Evolutionary conservation across 768 basidiomycete genomes (phyloP), one percentile per base, ranked within the genome.

Genomic region (Daedaleopsis sinensis): DNA sequence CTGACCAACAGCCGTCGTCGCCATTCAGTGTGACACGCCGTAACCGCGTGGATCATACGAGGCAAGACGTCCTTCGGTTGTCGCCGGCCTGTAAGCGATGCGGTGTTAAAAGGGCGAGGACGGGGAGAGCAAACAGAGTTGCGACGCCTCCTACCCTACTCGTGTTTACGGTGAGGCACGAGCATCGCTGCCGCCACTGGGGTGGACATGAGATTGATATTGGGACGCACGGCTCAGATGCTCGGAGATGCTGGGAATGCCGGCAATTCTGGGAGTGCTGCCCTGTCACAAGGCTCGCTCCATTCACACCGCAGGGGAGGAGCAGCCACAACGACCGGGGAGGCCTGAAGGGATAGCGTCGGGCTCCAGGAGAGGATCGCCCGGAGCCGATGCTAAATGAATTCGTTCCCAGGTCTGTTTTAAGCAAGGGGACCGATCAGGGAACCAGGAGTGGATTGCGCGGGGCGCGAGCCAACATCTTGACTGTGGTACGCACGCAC

Each of bases 111-210:
- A 50, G 37, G 35, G 55, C 27, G 27, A 32, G 7, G 43, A 54
- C 59, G 47, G 38, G 50, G 55, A 49, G 21, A 44, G 19, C 24
- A 27, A 38, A 55, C 52, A 56, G 35, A 52, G 48, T 48, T 55
- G 62, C 60, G 61, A 66, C 50, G 66, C 66, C 57, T 57, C 37
- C 36, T 48, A 47, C 65, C 37, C 36, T 48, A 47, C 65, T 63
- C 70, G 66, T 71, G 70, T 67, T 64, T 52, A 39, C 57, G 59
- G 64, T 61, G 61, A 68, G 70, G 70, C 65, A 56, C 66, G 52
- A 23, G 23, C 21, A 46, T 46, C 37, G 23, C 48, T 27, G 52
- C 47, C 39, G 43, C 47, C 39, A 36, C 39, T 55, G 23, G 37
- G 42, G 11, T n/a, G 59, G 37, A 21, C 38, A 38, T 27, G 37